Conservation (phyloP, 805 yeast species). For the Tetrapisispora namnaoensis region DNA sequence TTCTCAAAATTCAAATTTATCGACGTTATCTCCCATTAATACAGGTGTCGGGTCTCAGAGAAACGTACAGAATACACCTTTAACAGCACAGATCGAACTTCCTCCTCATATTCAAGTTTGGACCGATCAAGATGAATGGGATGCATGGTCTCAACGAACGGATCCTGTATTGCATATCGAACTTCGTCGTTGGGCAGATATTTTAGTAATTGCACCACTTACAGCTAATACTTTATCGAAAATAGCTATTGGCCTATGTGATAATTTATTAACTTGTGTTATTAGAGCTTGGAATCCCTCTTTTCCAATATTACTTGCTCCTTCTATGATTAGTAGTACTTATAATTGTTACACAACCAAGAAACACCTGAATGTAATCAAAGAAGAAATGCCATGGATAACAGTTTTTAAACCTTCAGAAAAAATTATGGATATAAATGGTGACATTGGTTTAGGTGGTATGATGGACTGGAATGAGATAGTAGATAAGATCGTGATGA, state of each 20-base stretch:
- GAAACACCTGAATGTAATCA: constrained; percentile 63
- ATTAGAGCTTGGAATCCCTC: constrained; percentile 92
- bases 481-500: constrained; percentile 74
- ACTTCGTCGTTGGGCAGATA: constrained; percentile 92
- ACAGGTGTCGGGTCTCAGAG: background rate
- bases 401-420: constrained; percentile 89
- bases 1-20: background rate
- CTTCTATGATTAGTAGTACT: constrained; percentile 90
- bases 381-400: constrained; percentile 90
- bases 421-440: constrained; percentile 84
- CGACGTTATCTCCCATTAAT: background rate
- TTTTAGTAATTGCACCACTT: constrained; percentile 81
- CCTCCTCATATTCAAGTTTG: constrained; percentile 72
- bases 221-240: constrained; percentile 91
- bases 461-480: constrained; percentile 97
- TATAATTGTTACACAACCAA: constrained; percentile 83
- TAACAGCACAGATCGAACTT: constrained; percentile 30
- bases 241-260: constrained; percentile 83
- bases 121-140: constrained; percentile 94
- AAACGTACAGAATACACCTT: background rate
- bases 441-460: constrained; percentile 97
- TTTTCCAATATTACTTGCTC: constrained; percentile 81
- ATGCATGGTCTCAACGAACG: constrained; percentile 61
- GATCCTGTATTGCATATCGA: constrained; percentile 95
- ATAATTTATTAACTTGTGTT: constrained; percentile 80